Conservation (phyloP, 2,329 filamentous ascomycete species). For the Curvularia sp. region DNA sequence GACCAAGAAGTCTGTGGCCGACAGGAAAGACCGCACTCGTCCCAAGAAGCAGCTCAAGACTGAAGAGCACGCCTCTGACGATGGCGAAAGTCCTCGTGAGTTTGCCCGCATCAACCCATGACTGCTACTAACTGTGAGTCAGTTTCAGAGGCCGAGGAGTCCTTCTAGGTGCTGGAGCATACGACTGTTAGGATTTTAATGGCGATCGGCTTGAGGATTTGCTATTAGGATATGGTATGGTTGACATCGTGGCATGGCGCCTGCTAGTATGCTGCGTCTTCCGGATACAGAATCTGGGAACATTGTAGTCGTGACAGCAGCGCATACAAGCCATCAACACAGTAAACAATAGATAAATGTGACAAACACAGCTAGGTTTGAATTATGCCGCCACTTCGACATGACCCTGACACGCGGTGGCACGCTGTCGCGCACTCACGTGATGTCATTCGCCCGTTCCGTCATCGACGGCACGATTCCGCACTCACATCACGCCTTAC, state of each 20-base stretch:
- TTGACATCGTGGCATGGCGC: background rate
- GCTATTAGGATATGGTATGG: background rate
- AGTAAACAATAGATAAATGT: background rate
- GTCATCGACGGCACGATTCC: constrained; percentile 21
- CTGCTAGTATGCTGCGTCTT: background rate
- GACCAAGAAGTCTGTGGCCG: constrained; percentile 5
- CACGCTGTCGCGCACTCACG: constrained; percentile 7
- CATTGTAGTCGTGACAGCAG: background rate
- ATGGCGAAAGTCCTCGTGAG: too few species aligned
- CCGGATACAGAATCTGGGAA: background rate
- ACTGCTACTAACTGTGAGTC: too few species aligned
- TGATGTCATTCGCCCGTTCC: background rate
- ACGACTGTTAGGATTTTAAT: too few species aligned
- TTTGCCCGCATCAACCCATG: too few species aligned
- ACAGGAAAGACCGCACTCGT: background rate
- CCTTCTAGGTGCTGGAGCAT: too few species aligned
- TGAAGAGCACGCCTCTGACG: too few species aligned
- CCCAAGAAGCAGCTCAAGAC: too few species aligned
- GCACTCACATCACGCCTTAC: constrained; percentile 18
- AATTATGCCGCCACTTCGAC: background rate
- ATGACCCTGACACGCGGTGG: background rate
- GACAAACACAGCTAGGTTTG: background rate
- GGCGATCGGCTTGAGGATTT: too few species aligned
- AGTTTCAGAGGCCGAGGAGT: too few species aligned
- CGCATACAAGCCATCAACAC: background rate